Percentiles rank a stretch among this genome's conserved stretches.
Conservation (phyloP, 192 early-diverging fungal species). For the Backusella westeae region DNA sequence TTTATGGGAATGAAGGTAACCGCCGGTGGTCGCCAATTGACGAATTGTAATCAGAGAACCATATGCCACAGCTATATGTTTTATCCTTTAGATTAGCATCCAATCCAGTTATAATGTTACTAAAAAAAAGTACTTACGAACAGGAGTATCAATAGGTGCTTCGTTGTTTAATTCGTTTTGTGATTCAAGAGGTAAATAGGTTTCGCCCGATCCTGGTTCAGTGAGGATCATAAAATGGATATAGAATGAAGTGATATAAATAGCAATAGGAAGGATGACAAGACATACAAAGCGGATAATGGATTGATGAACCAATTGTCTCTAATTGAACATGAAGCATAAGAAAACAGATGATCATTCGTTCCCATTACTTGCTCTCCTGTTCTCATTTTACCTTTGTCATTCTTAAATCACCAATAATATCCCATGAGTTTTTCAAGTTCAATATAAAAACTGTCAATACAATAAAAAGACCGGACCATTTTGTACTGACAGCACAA, state of each 20-base stretch:
- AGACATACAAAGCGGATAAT: slow-evolving; percentile 77
- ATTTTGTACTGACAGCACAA: slow-evolving; percentile 76
- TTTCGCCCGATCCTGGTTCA: slow-evolving; percentile 85
- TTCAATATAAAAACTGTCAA: slow-evolving; percentile 83
- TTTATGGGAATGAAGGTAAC: slow-evolving; percentile 75
- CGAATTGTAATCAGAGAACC: slow-evolving; percentile 60
- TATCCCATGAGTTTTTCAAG: slow-evolving; percentile 82
- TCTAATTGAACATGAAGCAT: background rate
- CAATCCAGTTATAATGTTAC: background rate
- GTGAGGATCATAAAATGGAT: slow-evolving; percentile 85
- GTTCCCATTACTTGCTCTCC: background rate
- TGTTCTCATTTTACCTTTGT: slow-evolving; percentile 18
- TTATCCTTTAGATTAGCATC: background rate
- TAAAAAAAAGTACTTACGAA: slow-evolving; percentile 36
- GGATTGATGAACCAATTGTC: slow-evolving; percentile 61
- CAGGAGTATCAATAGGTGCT: slow-evolving; percentile 45
- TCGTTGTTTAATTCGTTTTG: slow-evolving; percentile 78
- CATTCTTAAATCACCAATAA: slow-evolving; percentile 70
- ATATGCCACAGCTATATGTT: slow-evolving; percentile 57
- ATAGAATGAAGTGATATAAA: slow-evolving; percentile 86
- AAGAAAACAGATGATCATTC: background rate
- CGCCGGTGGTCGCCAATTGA: slow-evolving; percentile 71
- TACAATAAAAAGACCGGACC: slow-evolving; percentile 92
- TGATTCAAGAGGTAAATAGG: slow-evolving; percentile 88
- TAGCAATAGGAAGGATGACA: slow-evolving; percentile 72